phyloP scores from a whole-genome alignment of 805 yeast genomes.

The Myxozyma udenii region DNA sequence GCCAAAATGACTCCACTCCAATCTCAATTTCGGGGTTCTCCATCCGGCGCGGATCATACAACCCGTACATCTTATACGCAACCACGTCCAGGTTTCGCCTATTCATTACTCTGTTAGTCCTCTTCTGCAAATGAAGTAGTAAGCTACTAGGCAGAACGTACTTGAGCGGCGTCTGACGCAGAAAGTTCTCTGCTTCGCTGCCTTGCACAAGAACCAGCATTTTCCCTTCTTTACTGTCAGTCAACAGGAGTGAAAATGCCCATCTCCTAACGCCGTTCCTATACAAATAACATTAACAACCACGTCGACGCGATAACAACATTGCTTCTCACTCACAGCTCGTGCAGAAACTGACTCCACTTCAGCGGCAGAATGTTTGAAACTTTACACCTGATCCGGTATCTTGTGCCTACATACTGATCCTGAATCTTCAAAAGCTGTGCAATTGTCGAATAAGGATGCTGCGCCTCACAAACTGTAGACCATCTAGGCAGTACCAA shows the following conservation, averaged over 20 bases:
- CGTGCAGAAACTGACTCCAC: not conserved
- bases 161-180: not conserved
- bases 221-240: not conserved
- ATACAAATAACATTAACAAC: not conserved
- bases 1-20: too few relatives aligned
- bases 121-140: not conserved
- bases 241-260: not conserved
- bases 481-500: too few relatives aligned
- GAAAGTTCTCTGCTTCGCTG: not conserved
- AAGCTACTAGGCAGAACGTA: not conserved
- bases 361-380: not conserved
- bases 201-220: not conserved
- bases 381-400: too few relatives aligned
- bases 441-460: too few relatives aligned
- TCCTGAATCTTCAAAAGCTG: too few relatives aligned
- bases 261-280: not conserved
- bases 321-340: not conserved
- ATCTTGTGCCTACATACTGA: too few relatives aligned
- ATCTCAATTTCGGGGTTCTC: too few relatives aligned
- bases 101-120: not conserved
- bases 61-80: not conserved
- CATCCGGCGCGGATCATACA: not conserved
- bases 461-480: too few relatives aligned
- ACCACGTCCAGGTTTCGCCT: not conserved
- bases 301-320: not conserved